Evolutionary conservation across 805 yeast species (phyloP).

Genomic region (Suhomyces emberorum): DNA sequence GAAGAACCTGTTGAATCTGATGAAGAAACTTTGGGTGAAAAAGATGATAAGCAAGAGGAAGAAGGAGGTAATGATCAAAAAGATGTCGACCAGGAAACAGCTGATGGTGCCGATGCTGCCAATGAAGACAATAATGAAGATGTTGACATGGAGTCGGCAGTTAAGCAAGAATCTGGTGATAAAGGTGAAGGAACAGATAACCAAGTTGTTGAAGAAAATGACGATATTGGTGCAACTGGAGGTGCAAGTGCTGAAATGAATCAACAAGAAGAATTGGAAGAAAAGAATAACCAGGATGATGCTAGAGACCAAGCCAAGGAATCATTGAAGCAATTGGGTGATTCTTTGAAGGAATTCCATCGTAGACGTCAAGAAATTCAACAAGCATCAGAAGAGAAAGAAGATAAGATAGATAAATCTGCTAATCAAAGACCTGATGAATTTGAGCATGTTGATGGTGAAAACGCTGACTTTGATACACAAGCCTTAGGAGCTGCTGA

Average conservation of each 20-base stretch:
- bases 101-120: slow-evolving; percentile 56
- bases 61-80: slow-evolving; percentile 42
- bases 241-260: slow-evolving; percentile 38
- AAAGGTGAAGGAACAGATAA: slow-evolving; percentile 61
- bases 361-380: slow-evolving; percentile 85
- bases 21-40: slow-evolving; percentile 21
- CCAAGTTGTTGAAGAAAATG: slow-evolving; percentile 53
- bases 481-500: slow-evolving; percentile 93
- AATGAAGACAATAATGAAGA: slow-evolving; percentile 44
- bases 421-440: slow-evolving; percentile 78
- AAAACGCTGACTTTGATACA: slow-evolving; percentile 71
- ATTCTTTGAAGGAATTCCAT: slow-evolving; percentile 86
- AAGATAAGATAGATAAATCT: slow-evolving; percentile 42
- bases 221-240: slow-evolving; percentile 69
- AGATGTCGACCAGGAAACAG: slow-evolving; percentile 28
- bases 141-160: slow-evolving; percentile 55
- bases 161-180: slow-evolving; percentile 58
- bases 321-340: slow-evolving; percentile 85
- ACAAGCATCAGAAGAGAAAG: slow-evolving; percentile 49
- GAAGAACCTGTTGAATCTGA: slow-evolving; percentile 27
- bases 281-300: slow-evolving; percentile 42
- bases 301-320: slow-evolving; percentile 70
- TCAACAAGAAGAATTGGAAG: slow-evolving; percentile 31
- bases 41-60: slow-evolving; percentile 14
- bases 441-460: slow-evolving; percentile 80